Evolutionary conservation across 805 yeast genomes (phyloP).

Genomic region (Kregervanrija fluxuum): DNA sequence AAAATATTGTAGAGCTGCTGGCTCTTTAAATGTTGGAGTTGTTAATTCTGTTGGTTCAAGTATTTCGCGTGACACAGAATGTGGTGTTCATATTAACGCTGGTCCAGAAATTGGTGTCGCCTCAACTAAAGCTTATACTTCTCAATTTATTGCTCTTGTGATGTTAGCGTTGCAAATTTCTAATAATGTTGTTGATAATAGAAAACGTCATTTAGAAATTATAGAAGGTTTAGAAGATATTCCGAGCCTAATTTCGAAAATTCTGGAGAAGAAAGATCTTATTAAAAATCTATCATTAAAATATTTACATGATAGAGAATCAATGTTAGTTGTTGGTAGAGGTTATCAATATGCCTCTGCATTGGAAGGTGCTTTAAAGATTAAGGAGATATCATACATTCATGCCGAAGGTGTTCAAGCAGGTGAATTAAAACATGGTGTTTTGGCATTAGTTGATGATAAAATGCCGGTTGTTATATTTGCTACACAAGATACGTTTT

Average conservation of each 20-base stretch:
- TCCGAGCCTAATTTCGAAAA: conserved; percentile 78
- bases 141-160: conserved; percentile 94
- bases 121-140: conserved; percentile 96
- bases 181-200: conserved; percentile 77
- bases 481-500: conserved; percentile 93
- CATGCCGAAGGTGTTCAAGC: conserved; percentile 99
- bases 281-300: conserved; percentile 71
- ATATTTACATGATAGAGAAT: conserved; percentile 72
- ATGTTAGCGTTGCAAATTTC: conserved; percentile 95
- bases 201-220: conserved; percentile 73
- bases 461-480: conserved; percentile 89
- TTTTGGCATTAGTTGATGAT: conserved; percentile 91
- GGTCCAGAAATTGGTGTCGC: conserved; percentile 99
- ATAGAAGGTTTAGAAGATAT: conserved; percentile 78
- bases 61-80: conserved; percentile 93
- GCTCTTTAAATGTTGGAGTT: conserved; percentile 95
- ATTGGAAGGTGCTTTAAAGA: conserved; percentile 95
- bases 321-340: conserved; percentile 87
- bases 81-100: conserved; percentile 99
- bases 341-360: conserved; percentile 98
- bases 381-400: conserved; percentile 97
- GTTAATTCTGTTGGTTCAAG: conserved; percentile 97
- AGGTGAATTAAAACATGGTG: conserved; percentile 98
- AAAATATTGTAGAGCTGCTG: conserved; percentile 92
- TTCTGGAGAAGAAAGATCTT: conserved; percentile 62